phyloP scores from a whole-genome alignment of 495 filamentous ascomycete genomes.

The Penicillium paradoxum region DNA sequence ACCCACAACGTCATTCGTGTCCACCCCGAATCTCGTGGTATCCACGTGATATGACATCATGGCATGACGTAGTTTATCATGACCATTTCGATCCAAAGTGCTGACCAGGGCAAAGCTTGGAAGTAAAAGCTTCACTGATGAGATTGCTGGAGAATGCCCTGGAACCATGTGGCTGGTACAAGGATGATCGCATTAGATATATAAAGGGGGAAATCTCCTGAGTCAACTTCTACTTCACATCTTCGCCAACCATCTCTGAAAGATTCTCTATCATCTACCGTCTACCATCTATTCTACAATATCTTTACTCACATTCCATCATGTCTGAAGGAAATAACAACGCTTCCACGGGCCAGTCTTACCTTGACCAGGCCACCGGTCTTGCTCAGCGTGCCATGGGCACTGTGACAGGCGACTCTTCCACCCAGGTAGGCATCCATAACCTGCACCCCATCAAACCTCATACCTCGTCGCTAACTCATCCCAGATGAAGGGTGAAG shows the following conservation, averaged over 20 bases:
- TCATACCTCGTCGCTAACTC: constrained; percentile 9
- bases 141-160: background rate
- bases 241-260: background rate
- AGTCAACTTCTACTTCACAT: background rate
- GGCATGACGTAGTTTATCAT: constrained; percentile 21
- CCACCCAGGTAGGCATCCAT: constrained; percentile 52
- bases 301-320: constrained; percentile 30
- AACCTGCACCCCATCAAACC: background rate
- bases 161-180: constrained; percentile 1
- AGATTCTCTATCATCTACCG: constrained; percentile 12
- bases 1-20: background rate
- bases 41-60: constrained; percentile 27
- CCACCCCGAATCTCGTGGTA: background rate
- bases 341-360: constrained; percentile 75
- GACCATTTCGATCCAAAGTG: background rate
- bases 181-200: background rate
- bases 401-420: constrained; percentile 65
- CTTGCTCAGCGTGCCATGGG: constrained; percentile 68
- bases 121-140: background rate
- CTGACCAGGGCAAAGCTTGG: too few species aligned
- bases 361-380: constrained; percentile 73
- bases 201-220: background rate
- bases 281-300: background rate
- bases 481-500: constrained; percentile 44
- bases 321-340: constrained; percentile 54